A percentile compares a stretch with the other conserved stretches of the same genome.
Evolutionary conservation across 2,329 filamentous ascomycete species (phyloP).

Genomic region (Cordyceps farinosa): DNA sequence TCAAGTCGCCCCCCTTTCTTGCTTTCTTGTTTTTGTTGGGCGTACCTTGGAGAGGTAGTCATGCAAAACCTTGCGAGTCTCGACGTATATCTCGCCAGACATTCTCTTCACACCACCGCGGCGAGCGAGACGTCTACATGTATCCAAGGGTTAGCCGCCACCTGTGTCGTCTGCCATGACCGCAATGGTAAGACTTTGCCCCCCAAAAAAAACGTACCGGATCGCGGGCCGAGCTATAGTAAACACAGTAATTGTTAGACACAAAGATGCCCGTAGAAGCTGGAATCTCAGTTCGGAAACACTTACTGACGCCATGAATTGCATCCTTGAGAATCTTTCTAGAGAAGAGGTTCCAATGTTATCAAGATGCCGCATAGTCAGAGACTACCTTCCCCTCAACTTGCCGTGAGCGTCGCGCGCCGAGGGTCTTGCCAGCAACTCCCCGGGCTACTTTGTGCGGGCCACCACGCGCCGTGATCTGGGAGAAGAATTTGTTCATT

Average conservation of each 20-base stretch:
- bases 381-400: too few species aligned
- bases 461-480: not conserved
- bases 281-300: not conserved
- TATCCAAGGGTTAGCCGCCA: not conserved
- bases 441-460: not conserved
- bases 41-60: constrained; percentile 46
- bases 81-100: constrained; percentile 60
- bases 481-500: not conserved
- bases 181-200: too few species aligned
- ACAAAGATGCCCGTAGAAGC: not conserved
- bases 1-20: not conserved
- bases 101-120: constrained; percentile 77
- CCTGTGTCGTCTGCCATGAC: not conserved
- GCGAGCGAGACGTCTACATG: constrained; percentile 63
- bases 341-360: not conserved
- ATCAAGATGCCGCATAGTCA: not conserved
- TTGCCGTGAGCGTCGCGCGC: not conserved
- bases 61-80: constrained; percentile 51
- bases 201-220: constrained; percentile 9
- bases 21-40: not conserved
- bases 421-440: constrained; percentile 3
- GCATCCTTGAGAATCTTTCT: constrained; percentile 23
- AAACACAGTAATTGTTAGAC: not conserved
- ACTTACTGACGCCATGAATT: constrained; percentile 20
- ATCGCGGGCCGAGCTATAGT: constrained; percentile 16